Conservation (phyloP, 2,329 filamentous ascomycete species). For the Pseudocercospora musae region DNA sequence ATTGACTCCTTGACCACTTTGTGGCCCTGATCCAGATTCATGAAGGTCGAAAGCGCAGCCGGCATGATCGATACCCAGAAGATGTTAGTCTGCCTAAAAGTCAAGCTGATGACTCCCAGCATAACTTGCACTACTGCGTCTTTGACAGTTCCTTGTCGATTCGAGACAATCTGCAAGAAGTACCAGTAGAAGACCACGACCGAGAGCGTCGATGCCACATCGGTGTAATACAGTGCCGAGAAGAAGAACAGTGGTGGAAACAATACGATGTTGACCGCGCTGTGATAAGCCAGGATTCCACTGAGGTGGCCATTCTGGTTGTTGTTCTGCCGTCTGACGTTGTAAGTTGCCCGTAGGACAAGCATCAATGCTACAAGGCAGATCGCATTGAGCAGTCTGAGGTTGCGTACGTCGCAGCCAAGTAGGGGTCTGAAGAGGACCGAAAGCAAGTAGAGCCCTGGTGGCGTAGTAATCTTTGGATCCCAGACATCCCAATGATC, state of each 20-base stretch:
- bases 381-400: conserved; percentile 40
- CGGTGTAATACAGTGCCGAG: conserved; percentile 90
- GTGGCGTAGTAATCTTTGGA: conserved; percentile 94
- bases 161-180: conserved; percentile 39
- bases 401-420: conserved; percentile 39
- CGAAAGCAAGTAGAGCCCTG: conserved; percentile 60
- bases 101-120: conserved; percentile 63
- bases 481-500: conserved; percentile 79
- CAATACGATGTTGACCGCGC: conserved; percentile 73
- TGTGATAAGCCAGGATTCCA: conserved; percentile 41
- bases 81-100: conserved; percentile 91
- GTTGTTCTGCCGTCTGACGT: conserved; percentile 23
- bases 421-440: conserved; percentile 39
- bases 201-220: conserved; percentile 74
- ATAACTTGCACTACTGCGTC: conserved; percentile 37
- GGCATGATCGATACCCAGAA: conserved; percentile 88
- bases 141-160: conserved; percentile 19
- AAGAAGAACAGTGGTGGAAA: conserved; percentile 97
- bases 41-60: conserved; percentile 50
- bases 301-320: conserved; percentile 12
- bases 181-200: conserved; percentile 67
- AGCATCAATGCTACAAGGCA: conserved; percentile 39
- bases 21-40: conserved; percentile 53
- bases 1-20: conserved; percentile 39
- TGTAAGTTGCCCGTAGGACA: conserved; percentile 26